A percentile compares a stretch with the other conserved stretches of the same genome.
These are phyloP conservation scores for Calonectria hawksworthii DNA, from an alignment of 2,329 filamentous ascomycete genomes.

Conservation along the genomic window DNA sequence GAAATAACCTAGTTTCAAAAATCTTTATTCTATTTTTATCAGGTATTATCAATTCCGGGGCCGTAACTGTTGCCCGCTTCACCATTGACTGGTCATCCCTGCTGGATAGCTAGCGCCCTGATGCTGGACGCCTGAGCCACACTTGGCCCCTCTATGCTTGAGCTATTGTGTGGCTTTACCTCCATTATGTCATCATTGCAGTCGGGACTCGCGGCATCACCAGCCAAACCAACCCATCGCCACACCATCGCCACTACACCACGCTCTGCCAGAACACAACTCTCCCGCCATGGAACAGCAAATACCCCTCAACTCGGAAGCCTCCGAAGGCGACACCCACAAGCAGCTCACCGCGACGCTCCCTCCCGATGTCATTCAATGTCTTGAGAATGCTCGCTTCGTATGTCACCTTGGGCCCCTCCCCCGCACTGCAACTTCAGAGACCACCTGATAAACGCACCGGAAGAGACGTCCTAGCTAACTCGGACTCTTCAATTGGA, in stretches of 20 bases:
- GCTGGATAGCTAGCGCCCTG: not conserved
- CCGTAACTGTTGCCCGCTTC: not conserved
- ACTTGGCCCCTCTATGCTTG: not conserved
- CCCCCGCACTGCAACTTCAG: conserved; percentile 26
- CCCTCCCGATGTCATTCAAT: conserved; percentile 88
- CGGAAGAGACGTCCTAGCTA: not conserved
- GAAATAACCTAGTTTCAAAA: not conserved
- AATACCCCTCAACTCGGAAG: conserved; percentile 81
- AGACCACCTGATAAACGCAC: conserved; percentile 25
- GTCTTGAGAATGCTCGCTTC: conserved; percentile 94
- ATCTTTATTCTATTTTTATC: not conserved
- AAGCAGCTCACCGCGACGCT: conserved; percentile 78
- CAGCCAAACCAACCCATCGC: conserved; percentile 19
- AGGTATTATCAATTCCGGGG: not conserved
- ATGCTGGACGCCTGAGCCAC: conserved; percentile 3
- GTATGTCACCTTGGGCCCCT: conserved; percentile 64
- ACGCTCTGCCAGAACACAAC: conserved; percentile 4
- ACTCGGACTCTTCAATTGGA: conserved; percentile 18
- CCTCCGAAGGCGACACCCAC: conserved; percentile 80
- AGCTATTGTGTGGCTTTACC: not conserved
- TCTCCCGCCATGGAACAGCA: conserved; percentile 68
- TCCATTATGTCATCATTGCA: conserved; percentile 35
- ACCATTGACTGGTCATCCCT: not conserved
- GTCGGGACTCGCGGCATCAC: conserved; percentile 36
- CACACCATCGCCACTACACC: conserved; percentile 31